Conservation (phyloP, 1,284 basidiomycete genomes). For the Melampsora americana region DNA sequence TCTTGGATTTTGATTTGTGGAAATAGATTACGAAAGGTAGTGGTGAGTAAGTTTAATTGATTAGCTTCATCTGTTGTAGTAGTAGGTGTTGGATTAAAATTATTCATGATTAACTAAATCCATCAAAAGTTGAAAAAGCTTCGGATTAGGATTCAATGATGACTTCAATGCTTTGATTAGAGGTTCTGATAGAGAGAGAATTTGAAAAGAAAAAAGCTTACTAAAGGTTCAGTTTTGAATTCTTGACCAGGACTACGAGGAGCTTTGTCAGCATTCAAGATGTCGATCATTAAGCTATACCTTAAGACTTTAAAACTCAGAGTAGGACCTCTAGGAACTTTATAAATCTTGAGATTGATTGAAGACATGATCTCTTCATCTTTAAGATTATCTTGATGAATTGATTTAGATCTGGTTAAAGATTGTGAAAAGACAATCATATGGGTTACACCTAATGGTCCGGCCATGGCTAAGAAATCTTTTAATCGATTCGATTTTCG, state of each 20-base stretch:
- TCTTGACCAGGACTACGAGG: conserved; percentile 75
- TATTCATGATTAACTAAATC: conserved; percentile 64
- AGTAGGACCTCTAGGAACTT: conserved; percentile 87
- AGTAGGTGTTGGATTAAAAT: conserved; percentile 59
- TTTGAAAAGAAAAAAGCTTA: conserved; percentile 56
- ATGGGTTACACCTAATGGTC: conserved; percentile 86
- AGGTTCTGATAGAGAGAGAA: background rate
- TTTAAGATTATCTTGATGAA: conserved; percentile 56
- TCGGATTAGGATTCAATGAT: conserved; percentile 66
- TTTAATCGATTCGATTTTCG: conserved; percentile 85
- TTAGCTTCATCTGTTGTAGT: conserved; percentile 59
- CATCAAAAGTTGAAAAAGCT: conserved; percentile 59
- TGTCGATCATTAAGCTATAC: conserved; percentile 83
- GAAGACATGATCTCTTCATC: conserved; percentile 79
- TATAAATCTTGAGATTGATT: conserved; percentile 72
- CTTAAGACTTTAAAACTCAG: conserved; percentile 88
- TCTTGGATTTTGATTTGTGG: conserved; percentile 76
- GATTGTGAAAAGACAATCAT: conserved; percentile 71
- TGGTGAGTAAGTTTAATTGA: conserved; percentile 65
- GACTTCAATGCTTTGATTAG: conserved; percentile 4
- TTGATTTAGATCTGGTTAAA: conserved; percentile 47
- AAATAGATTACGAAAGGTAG: conserved; percentile 82
- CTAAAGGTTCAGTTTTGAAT: conserved; percentile 78
- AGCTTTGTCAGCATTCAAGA: conserved; percentile 66
- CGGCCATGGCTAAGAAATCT: conserved; percentile 90